Evolutionary conservation across 768 basidiomycete species (phyloP), one percentile per base, ranked within the genome.

Genomic region (Termitomyces sp.): DNA sequence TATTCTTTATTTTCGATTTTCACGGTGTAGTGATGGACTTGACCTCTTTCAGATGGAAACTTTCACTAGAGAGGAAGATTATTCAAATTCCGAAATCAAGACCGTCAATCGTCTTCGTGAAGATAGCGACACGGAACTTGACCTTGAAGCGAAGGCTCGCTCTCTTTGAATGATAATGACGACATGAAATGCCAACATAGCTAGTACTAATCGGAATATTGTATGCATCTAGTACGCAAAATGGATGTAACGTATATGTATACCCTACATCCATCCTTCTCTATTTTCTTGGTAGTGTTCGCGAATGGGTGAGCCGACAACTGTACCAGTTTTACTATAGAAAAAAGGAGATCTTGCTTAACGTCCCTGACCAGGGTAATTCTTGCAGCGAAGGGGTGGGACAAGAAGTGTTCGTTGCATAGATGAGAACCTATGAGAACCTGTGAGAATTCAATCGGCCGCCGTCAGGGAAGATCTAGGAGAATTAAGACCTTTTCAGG

Each of bases 21-120:
- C n/a, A n/a, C 26, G 32, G 24, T 33, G 32, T 32, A 20, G 3
- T 42, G 16, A 8, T 9, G n/a, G 3, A n/a, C 22, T 37, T 22
- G n/a, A n/a, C 46, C 33, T 24, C 37, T 36, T n/a, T 37, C 50
- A 80, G 79, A 81, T 81, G 79, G 79, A 81, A 59, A 81, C 79
- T 0, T 79, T 79, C 60, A 76, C 75, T 3, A 76, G 72, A 6
- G 77, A 79, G 58, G 55, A 46, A 43, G 52, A 55, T 30, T 61
- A 62, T 18, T 34, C 32, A 16, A 44, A 22, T 5, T 16, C 49
- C 2, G 58, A 64, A 40, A 40, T 42, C 39, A 48, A 50, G 30
- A 44, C 33, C 1, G 33, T 37, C n/a, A 51, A 42, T 8, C 44
- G 45, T 32, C 58, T 59, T 32, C 58, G 44, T 24, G 52, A 51